Evolutionary conservation across 805 yeast species (phyloP), one percentile per base, ranked within the genome.

Genomic region (Priceomyces fermenticarens): DNA sequence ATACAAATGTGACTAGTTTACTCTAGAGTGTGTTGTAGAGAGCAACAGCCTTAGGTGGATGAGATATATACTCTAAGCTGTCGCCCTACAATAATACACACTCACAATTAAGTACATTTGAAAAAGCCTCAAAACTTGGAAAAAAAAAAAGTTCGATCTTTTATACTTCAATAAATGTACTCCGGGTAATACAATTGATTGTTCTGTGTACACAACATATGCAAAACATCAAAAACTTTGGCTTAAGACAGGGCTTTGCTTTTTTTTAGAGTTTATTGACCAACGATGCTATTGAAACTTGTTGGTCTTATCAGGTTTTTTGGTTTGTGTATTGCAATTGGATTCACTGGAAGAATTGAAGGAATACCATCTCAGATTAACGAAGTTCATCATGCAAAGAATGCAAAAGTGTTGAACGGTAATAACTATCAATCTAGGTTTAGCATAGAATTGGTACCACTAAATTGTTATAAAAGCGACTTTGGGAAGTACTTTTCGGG

Each of bases 11-110:
- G 60, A 57, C 64, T 63, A 66, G 73, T 67, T 42, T 58, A 57
- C 73, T 70, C 65, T 70, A 52, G 75, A 52, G 67, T 65, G 70
- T 57, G 73, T 70, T 70, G 75, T 70, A 70, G 75, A 70, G 75
- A 70, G 75, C 67, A 57, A 53, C 60, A 54, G 48, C 65, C 66
- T 70, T 56, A 65, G 52, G 39, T 40, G 43, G 45, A 49, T 49
- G 54, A 42, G 38, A 37, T 12, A n/a, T 36, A 32, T 30, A 47
- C 51, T 52, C 47, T 31, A 54, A 59, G 56, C 52, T 53, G 65
- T 49, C 57, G 66, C 75, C 70, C 75, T 69, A 70, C 75, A 70
- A 70, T 70, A 70, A 70, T 70, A 70, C 73, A 59, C 70, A 67
- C 67, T 53, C 75, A 52, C 46, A 46, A 72, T 67, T 70, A 72